A percentile compares a stretch with the other conserved stretches of the same genome.
These are phyloP conservation scores for Neurospora tetraspora DNA, from an alignment of 495 filamentous ascomycete genomes.

Conservation along the genomic window DNA sequence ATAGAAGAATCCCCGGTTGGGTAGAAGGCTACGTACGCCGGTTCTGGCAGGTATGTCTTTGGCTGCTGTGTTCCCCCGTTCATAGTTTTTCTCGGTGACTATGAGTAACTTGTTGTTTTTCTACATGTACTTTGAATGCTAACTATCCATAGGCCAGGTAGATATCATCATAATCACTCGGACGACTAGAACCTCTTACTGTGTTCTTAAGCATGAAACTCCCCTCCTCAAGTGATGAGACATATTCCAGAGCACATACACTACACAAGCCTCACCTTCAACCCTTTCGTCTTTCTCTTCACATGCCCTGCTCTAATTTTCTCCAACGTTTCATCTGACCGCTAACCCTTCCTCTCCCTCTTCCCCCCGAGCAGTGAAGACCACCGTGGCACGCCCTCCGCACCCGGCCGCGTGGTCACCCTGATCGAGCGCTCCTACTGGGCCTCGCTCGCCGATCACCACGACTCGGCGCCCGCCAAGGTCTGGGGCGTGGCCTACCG, in stretches of 20 bases:
- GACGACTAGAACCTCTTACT: not conserved
- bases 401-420: constrained; percentile 86
- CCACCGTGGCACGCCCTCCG: constrained; percentile 82
- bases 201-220: not conserved
- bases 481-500: constrained; percentile 95
- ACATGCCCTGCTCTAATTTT: not conserved
- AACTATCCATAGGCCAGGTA: not conserved
- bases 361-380: constrained; percentile 53
- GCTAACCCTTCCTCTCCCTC: not conserved
- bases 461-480: constrained; percentile 40
- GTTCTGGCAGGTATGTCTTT: constrained; percentile 80
- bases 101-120: not conserved
- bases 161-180: not conserved
- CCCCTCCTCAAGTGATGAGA: not conserved
- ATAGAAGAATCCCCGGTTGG: constrained; percentile 79
- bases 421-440: constrained; percentile 76
- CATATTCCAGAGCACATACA: not conserved
- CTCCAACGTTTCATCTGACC: not conserved
- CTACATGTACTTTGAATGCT: not conserved
- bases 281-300: not conserved
- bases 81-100: not conserved
- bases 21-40: constrained; percentile 89
- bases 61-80: not conserved
- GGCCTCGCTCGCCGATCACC: constrained; percentile 65
- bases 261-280: not conserved